These are phyloP conservation scores for Yamadazyma friedrichii DNA, from an alignment of 1,139 yeast species.

Conservation along the genomic window DNA sequence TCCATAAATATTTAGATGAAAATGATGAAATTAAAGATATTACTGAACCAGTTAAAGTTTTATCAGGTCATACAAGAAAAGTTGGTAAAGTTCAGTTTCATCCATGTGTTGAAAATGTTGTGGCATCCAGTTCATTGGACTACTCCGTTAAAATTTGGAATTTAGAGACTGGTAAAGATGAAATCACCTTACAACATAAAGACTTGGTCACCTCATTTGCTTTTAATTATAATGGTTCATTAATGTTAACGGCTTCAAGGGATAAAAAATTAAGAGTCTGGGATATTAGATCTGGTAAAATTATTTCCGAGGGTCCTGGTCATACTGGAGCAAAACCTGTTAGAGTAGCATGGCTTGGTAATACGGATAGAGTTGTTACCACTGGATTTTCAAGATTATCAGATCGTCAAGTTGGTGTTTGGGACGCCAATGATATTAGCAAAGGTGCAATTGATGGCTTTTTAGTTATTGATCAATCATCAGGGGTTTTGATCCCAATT, in stretches of 20 bases:
- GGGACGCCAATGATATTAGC: conserved; percentile 76
- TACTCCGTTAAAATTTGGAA: conserved; percentile 92
- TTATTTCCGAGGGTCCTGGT: conserved; percentile 82
- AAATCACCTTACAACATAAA: conserved; percentile 75
- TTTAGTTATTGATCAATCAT: conserved; percentile 78
- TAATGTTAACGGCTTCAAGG: conserved; percentile 87
- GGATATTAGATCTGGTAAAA: conserved; percentile 76
- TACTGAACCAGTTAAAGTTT: conserved; percentile 60
- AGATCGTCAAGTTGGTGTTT: conserved; percentile 91
- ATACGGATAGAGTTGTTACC: conserved; percentile 78
- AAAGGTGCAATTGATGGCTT: conserved; percentile 90
- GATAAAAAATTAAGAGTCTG: conserved; percentile 88
- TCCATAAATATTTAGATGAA: conserved; percentile 57
- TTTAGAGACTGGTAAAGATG: conserved; percentile 68
- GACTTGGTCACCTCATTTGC: conserved; percentile 89
- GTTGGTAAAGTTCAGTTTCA: conserved; percentile 93
- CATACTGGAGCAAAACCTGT: conserved; percentile 92
- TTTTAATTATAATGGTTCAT: conserved; percentile 85
- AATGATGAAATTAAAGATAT: conserved; percentile 69
- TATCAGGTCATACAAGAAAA: conserved; percentile 86
- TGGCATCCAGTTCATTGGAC: conserved; percentile 90
- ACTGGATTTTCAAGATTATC: conserved; percentile 95
- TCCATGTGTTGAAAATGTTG: conserved; percentile 81
- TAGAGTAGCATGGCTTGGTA: conserved; percentile 87
- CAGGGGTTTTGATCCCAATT: conserved; percentile 91